Percentiles rank a stretch among this genome's conserved stretches.
Evolutionary conservation across 108 stramenopile species (phyloP).

Genomic region (Fragilaria radians): DNA sequence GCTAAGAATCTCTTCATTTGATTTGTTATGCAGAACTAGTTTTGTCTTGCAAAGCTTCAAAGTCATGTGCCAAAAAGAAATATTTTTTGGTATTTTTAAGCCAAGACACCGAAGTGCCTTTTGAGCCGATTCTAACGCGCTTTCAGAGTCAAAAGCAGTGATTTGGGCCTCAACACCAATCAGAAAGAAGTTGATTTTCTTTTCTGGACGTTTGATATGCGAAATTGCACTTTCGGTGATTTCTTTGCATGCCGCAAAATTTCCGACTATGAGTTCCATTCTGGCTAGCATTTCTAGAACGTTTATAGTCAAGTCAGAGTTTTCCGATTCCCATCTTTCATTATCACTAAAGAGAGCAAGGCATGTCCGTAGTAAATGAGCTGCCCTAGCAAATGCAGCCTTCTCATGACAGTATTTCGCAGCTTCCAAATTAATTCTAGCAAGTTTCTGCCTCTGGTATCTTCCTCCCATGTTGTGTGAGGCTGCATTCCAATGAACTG

Average conservation of each 20-base stretch:
- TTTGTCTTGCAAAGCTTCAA: not conserved
- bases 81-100: not conserved
- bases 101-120: not conserved
- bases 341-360: too few species aligned
- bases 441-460: too few species aligned
- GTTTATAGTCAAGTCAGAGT: too few species aligned
- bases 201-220: not conserved
- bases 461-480: too few species aligned
- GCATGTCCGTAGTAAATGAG: too few species aligned
- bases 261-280: not conserved
- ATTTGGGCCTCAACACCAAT: not conserved
- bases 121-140: not conserved
- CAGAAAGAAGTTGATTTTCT: not conserved
- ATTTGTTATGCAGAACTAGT: not conserved
- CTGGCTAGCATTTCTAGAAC: too few species aligned
- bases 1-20: not conserved
- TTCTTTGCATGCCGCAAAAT: not conserved
- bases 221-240: not conserved
- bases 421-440: too few species aligned
- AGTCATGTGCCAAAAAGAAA: not conserved
- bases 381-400: too few species aligned
- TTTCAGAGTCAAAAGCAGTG: not conserved
- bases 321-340: too few species aligned
- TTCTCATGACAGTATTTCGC: too few species aligned
- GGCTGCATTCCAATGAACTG: too few species aligned